These are phyloP conservation scores for Talaromyces sp. DNA, from an alignment of 2,329 filamentous ascomycete genomes.

Conservation along the genomic window DNA sequence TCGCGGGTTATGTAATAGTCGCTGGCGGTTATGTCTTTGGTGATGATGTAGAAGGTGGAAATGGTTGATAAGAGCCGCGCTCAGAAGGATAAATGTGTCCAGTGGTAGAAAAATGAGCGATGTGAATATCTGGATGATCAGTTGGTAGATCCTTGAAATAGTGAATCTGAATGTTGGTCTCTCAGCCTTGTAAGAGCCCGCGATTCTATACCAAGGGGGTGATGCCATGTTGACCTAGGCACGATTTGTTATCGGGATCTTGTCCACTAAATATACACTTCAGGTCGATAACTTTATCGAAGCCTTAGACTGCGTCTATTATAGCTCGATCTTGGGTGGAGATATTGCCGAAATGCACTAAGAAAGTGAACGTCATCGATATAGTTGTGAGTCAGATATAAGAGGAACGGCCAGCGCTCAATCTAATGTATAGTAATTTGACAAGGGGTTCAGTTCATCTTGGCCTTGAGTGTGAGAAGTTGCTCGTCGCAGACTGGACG, in stretches of 20 bases:
- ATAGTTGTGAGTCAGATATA: neutral
- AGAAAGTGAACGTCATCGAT: neutral
- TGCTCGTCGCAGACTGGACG: neutral
- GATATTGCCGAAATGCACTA: neutral
- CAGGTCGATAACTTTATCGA: neutral
- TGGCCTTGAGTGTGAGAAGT: neutral
- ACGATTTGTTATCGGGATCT: neutral
- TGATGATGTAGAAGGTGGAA: constrained; percentile 29
- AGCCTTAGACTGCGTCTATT: neutral
- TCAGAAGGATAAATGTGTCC: constrained; percentile 44
- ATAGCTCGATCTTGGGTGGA: neutral
- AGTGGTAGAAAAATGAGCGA: constrained; percentile 46
- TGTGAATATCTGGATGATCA: neutral
- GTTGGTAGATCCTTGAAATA: constrained; percentile 15
- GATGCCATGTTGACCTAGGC: neutral
- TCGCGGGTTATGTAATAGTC: constrained; percentile 29
- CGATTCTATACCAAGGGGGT: neutral
- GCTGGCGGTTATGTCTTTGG: constrained; percentile 24
- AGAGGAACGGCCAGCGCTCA: neutral
- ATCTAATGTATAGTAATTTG: neutral
- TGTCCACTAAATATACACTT: neutral
- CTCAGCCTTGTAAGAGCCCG: neutral
- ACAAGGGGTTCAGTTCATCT: neutral
- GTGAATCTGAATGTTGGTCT: constrained; percentile 6
- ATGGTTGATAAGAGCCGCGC: constrained; percentile 32